phyloP scores from a whole-genome alignment of 2,329 filamentous ascomycete genomes.

The Neopestalotiopsis sp. region DNA sequence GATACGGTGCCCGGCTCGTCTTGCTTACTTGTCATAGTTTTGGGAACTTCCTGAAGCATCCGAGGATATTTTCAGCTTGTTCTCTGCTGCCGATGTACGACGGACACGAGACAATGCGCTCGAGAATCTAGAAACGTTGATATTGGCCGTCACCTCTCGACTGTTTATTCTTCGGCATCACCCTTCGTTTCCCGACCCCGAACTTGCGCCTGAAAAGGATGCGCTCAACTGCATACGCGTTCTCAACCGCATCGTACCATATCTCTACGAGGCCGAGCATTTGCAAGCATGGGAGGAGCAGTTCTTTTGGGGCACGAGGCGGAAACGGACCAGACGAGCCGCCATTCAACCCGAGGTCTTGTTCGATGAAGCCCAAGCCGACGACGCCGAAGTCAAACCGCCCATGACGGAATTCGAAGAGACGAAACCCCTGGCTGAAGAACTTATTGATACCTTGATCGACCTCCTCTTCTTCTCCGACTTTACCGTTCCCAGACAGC shows the following conservation, averaged over 20 bases:
- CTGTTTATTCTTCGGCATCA: constrained; percentile 84
- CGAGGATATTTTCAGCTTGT: constrained; percentile 96
- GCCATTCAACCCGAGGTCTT: constrained; percentile 76
- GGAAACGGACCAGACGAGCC: constrained; percentile 70
- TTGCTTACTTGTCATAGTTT: constrained; percentile 62
- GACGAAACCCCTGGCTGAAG: constrained; percentile 86
- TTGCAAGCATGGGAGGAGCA: constrained; percentile 85
- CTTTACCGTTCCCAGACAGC: constrained; percentile 79
- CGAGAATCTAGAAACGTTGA: constrained; percentile 87
- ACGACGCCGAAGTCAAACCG: constrained; percentile 50
- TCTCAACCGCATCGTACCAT: constrained; percentile 87
- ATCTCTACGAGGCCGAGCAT: constrained; percentile 86
- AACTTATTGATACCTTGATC: constrained; percentile 86
- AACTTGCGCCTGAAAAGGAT: constrained; percentile 80
- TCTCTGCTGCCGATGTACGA: constrained; percentile 86
- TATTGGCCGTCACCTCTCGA: constrained; percentile 82
- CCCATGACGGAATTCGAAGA: constrained; percentile 74
- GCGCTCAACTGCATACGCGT: constrained; percentile 95
- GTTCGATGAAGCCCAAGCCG: constrained; percentile 76
- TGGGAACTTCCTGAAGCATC: constrained; percentile 96
- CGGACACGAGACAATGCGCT: constrained; percentile 84
- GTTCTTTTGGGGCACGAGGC: constrained; percentile 87
- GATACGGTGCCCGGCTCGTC: constrained; percentile 16
- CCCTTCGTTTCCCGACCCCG: constrained; percentile 86
- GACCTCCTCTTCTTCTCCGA: constrained; percentile 92